These are phyloP conservation scores for Jatropha curcas DNA, from an alignment of 345 rosid species.

Conservation along the genomic window DNA sequence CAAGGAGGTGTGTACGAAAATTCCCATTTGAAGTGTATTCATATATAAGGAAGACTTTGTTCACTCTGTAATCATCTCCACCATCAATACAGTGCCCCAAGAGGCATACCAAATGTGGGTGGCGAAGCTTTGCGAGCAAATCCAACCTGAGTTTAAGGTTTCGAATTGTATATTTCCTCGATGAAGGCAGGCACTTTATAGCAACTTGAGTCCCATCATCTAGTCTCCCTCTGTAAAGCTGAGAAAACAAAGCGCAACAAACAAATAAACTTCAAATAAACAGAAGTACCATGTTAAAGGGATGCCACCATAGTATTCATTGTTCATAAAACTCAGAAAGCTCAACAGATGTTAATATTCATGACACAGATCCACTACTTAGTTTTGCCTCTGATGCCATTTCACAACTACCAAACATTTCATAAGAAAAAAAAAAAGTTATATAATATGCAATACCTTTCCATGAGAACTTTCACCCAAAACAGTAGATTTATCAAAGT, in stretches of 20 bases:
- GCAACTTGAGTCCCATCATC: conserved; percentile 48
- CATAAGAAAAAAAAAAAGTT: neutral
- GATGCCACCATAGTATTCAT: neutral
- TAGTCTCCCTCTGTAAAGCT: conserved; percentile 51
- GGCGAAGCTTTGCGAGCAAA: conserved; percentile 52
- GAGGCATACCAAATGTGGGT: conserved; percentile 55
- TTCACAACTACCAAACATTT: neutral
- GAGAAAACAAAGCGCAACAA: neutral
- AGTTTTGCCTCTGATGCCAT: too few relatives aligned
- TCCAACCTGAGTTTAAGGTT: conserved; percentile 51
- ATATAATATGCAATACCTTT: conserved; percentile 32
- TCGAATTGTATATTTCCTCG: conserved; percentile 43
- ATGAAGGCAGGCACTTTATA: conserved; percentile 46
- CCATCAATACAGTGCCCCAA: conserved; percentile 54
- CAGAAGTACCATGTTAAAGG: neutral
- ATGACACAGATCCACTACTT: too few relatives aligned
- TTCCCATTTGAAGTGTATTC: conserved; percentile 43
- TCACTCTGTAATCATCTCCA: conserved; percentile 38
- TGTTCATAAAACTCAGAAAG: neutral
- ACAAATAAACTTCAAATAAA: neutral
- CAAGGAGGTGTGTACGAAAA: conserved; percentile 46
- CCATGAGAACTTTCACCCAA: conserved; percentile 49
- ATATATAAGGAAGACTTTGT: conserved; percentile 46
- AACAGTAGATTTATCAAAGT: conserved; percentile 39
- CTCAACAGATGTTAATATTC: too few relatives aligned